A percentile compares a stretch with the other conserved stretches of the same genome.
Conservation (phyloP, 2,329 filamentous ascomycete genomes). For the Alternaria solani region DNA sequence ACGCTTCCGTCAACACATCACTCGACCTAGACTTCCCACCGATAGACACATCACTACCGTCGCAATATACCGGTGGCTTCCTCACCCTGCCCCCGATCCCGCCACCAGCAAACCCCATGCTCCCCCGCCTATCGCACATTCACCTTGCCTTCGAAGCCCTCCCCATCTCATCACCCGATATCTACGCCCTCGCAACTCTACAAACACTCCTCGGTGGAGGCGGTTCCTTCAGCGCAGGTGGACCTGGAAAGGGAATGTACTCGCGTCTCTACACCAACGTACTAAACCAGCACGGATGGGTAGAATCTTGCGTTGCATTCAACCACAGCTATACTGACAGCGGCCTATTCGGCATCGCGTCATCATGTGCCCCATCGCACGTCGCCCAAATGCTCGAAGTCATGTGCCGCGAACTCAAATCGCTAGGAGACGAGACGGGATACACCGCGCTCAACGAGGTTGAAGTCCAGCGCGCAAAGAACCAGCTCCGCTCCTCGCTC, state of each 20-base stretch:
- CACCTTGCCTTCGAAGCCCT: conserved; percentile 96
- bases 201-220: conserved; percentile 96
- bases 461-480: conserved; percentile 94
- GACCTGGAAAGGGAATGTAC: conserved; percentile 99
- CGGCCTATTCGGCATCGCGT: conserved; percentile 92
- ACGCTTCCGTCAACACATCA: conserved; percentile 61
- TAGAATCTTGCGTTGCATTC: conserved; percentile 94
- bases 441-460: conserved; percentile 73
- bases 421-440: conserved; percentile 78
- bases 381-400: conserved; percentile 89
- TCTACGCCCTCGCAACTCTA: conserved; percentile 93
- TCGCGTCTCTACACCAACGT: conserved; percentile 97
- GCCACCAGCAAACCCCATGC: conserved; percentile 76
- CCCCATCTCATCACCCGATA: conserved; percentile 87
- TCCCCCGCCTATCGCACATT: conserved; percentile 87
- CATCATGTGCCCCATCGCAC: conserved; percentile 80
- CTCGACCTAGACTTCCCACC: conserved; percentile 57
- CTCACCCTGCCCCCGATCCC: conserved; percentile 83
- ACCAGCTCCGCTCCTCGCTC: conserved; percentile 87
- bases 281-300: conserved; percentile 96
- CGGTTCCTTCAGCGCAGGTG: conserved; percentile 94
- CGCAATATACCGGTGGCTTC: conserved; percentile 94
- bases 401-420: conserved; percentile 88
- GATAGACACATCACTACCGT: conserved; percentile 68
- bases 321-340: conserved; percentile 98